Percentiles rank a stretch among this genome's conserved stretches.
phyloP scores from a whole-genome alignment of 495 filamentous ascomycete genomes.

The Ramalina intermedia region DNA sequence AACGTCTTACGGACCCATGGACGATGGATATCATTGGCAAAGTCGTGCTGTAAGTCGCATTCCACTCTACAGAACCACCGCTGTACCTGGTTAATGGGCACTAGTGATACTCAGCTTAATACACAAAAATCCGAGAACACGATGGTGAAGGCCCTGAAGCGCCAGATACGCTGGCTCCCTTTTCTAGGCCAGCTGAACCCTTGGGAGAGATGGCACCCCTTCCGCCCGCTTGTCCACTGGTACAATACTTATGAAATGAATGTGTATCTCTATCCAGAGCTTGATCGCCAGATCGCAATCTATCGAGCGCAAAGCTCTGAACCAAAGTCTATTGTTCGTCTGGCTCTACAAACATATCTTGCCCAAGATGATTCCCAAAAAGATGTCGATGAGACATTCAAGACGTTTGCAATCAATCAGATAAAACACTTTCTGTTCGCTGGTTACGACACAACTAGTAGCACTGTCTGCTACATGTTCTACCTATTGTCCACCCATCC shows the following conservation, averaged over 20 bases:
- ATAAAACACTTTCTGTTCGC: conserved; percentile 22
- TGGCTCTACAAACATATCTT: conserved; percentile 24
- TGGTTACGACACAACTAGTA: conserved; percentile 26
- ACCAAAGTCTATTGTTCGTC: conserved; percentile 19
- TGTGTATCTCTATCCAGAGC: conserved; percentile 9
- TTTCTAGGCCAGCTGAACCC: conserved; percentile 18
- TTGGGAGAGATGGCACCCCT: conserved; percentile 14
- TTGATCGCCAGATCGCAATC: conserved; percentile 15
- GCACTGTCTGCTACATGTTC: conserved; percentile 21
- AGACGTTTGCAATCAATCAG: conserved; percentile 14
- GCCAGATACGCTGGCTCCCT: conserved; percentile 17
- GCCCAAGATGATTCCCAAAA: conserved; percentile 11
- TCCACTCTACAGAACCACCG: conserved; percentile 10
- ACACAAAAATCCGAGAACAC: not conserved
- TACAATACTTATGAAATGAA: conserved; percentile 17
- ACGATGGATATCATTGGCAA: conserved; percentile 18
- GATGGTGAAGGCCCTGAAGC: conserved; percentile 14
- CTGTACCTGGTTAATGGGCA: not conserved
- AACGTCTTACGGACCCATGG: not conserved
- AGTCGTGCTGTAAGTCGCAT: conserved; percentile 15
- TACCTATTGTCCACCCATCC: conserved; percentile 35
- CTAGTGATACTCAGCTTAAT: too few relatives aligned
- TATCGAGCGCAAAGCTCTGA: not conserved
- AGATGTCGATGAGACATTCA: conserved; percentile 12
- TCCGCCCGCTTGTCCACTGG: conserved; percentile 15